phyloP scores from a whole-genome alignment of 2,329 filamentous ascomycete species.

The Sclerotinia nivalis region DNA sequence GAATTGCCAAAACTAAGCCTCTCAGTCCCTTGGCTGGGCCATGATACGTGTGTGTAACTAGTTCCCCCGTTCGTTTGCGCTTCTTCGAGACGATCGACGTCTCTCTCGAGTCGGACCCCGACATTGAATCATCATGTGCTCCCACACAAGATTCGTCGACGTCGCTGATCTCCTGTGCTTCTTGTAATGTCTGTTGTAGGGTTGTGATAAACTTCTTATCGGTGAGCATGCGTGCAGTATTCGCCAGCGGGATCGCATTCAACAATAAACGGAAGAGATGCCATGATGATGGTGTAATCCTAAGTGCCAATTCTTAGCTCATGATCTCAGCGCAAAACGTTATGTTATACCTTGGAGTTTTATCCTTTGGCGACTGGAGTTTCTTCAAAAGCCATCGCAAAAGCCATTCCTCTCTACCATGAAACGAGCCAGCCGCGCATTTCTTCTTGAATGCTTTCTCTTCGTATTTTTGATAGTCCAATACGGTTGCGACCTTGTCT shows the following conservation, averaged over 20 bases:
- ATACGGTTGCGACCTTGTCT: conserved; percentile 29
- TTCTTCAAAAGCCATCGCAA: conserved; percentile 66
- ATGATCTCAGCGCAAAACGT: background rate
- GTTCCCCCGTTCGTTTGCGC: conserved; percentile 38
- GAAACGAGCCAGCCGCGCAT: conserved; percentile 29
- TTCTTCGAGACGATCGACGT: conserved; percentile 42
- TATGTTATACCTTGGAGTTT: conserved; percentile 37
- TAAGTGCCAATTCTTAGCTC: conserved; percentile 19
- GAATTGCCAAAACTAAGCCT: conserved; percentile 34
- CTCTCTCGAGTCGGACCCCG: conserved; percentile 32
- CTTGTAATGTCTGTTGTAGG: conserved; percentile 65
- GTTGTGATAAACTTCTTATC: conserved; percentile 68
- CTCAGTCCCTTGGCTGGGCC: conserved; percentile 8
- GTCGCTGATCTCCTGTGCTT: conserved; percentile 46
- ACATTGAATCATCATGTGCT: conserved; percentile 8
- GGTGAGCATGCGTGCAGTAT: conserved; percentile 68
- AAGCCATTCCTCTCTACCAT: conserved; percentile 62
- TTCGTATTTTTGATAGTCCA: conserved; percentile 1
- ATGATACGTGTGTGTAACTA: conserved; percentile 25
- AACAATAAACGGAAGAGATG: conserved; percentile 62
- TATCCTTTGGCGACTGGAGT: conserved; percentile 46
- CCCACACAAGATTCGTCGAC: conserved; percentile 33
- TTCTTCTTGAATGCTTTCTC: conserved; percentile 14
- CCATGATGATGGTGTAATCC: conserved; percentile 50
- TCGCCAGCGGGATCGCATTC: conserved; percentile 65